Evolutionary conservation across 495 filamentous ascomycete genomes (phyloP), one percentile per base, ranked within the genome.

Genomic region (Hyaloscypha variabilis): DNA sequence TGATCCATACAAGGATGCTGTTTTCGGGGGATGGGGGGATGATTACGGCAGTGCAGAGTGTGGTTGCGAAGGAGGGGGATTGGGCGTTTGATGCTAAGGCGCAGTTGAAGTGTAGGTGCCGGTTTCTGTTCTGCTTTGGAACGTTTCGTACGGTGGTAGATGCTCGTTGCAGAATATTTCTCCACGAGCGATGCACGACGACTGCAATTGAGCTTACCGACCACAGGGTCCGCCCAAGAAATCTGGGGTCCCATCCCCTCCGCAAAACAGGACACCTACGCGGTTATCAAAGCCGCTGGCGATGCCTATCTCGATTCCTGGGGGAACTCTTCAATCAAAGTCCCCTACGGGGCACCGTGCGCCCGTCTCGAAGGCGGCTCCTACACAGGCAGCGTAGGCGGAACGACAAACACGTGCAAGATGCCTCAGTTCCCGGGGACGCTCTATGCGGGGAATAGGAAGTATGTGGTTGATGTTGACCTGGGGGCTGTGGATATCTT

Each of bases 251-350:
- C 70, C 14, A 77, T 82, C 63, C 77, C 78, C 8, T 74, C 68
- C 42, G 72, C 21, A 28, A 70, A 74, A 62, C 72, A 72, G 0
- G 77, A 79, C 67, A 71, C 65, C 3, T 75, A 78, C 2, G 77
- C 71, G 0, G 76, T 71, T 1, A 78, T 82, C 68, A 70, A 81
- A 60, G 76, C 79, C 0, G 81, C 80, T 0, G 80, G 74, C 2
- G 81, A 83, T 58, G 77, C 78, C 0, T 83, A 83, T 50, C 64
- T 83, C 49, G 74, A 81, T 34, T 69, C 78, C 28, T 83, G 77
- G 68, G 71, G 70, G 13, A 67, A 81, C 66, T 72, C 71, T n/a
- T 76, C 46, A n/a, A 70, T 79, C 5, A 70, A 70, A 13, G 80
- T 81, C 2, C 81, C 81, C 0, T 80, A 74, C 57, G 79, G 79